Conservation (phyloP, 2,329 filamentous ascomycete species). For the Fusarium sp. region DNA sequence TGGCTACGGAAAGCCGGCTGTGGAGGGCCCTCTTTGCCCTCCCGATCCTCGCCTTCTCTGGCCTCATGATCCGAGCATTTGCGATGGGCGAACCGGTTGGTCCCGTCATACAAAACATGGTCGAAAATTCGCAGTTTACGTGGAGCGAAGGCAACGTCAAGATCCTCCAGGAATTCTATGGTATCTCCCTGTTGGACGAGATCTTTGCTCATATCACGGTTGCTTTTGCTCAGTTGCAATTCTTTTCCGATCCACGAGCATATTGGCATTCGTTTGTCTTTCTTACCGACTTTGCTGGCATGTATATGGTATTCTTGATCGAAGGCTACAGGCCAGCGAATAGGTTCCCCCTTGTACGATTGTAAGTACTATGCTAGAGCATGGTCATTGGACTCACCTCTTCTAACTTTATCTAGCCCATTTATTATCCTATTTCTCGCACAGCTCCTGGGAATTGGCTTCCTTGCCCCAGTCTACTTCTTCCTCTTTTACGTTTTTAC, state of each 20-base stretch:
- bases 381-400: too few species aligned
- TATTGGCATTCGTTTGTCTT: constrained; percentile 48
- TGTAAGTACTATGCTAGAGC: constrained; percentile 26
- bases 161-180: constrained; percentile 36
- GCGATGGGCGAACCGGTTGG: constrained; percentile 35
- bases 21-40: constrained; percentile 33
- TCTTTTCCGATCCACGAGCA: constrained; percentile 27
- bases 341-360: constrained; percentile 30
- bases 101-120: constrained; percentile 9
- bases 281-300: constrained; percentile 42
- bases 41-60: constrained; percentile 34
- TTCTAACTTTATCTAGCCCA: constrained; percentile 27
- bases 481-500: constrained; percentile 38
- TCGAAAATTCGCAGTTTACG: constrained; percentile 11
- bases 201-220: constrained; percentile 30
- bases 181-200: constrained; percentile 35
- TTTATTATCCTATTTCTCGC: constrained; percentile 32
- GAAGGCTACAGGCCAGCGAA: constrained; percentile 40
- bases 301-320: constrained; percentile 43
- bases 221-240: constrained; percentile 42
- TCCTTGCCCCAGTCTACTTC: constrained; percentile 39
- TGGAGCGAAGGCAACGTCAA: constrained; percentile 12
- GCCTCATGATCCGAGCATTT: constrained; percentile 38
- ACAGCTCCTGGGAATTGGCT: constrained; percentile 40
- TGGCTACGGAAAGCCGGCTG: constrained; percentile 1